Evolutionary conservation across 2,329 filamentous ascomycete species (phyloP).

Genomic region (Colletotrichum lindemuthianum): DNA sequence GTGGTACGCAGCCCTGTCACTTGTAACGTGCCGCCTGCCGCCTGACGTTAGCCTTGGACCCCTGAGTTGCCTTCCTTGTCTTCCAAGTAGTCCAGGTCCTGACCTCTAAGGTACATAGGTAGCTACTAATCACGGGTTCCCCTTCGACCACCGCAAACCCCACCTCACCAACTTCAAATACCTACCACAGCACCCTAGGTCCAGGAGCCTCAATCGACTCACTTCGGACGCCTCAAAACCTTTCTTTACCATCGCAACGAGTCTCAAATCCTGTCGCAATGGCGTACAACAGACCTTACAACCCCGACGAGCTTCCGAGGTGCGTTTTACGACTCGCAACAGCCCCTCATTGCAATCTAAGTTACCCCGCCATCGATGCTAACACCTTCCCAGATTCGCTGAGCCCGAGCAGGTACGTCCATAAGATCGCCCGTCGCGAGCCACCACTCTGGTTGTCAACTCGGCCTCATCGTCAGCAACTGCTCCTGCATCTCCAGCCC

Average conservation of each 20-base stretch:
- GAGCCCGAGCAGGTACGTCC: conserved; percentile 75
- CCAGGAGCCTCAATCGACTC: conserved; percentile 19
- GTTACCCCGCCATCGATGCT: conserved; percentile 37
- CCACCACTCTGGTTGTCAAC: conserved; percentile 14
- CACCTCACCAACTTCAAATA: conserved; percentile 33
- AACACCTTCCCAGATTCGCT: conserved; percentile 66
- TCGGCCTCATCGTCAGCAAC: conserved; percentile 16
- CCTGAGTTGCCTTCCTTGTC: background rate
- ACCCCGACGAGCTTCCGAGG: conserved; percentile 94
- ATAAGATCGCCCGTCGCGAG: conserved; percentile 19
- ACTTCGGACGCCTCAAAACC: background rate
- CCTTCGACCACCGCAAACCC: conserved; percentile 23
- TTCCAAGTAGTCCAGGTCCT: background rate
- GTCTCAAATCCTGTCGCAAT: conserved; percentile 59
- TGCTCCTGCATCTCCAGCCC: conserved; percentile 36
- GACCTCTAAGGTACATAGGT: conserved; percentile 16
- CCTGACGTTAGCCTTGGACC: conserved; percentile 26
- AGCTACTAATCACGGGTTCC: conserved; percentile 13
- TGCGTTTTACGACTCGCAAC: conserved; percentile 57
- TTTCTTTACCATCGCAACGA: conserved; percentile 10
- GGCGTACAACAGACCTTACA: conserved; percentile 94
- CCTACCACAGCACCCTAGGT: background rate
- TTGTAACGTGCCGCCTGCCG: conserved; percentile 32
- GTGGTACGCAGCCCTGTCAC: conserved; percentile 19
- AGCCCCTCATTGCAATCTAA: conserved; percentile 23